Evolutionary conservation across 352 stramenopile genomes (phyloP).

Genomic region (Phytophthora crassamura): DNA sequence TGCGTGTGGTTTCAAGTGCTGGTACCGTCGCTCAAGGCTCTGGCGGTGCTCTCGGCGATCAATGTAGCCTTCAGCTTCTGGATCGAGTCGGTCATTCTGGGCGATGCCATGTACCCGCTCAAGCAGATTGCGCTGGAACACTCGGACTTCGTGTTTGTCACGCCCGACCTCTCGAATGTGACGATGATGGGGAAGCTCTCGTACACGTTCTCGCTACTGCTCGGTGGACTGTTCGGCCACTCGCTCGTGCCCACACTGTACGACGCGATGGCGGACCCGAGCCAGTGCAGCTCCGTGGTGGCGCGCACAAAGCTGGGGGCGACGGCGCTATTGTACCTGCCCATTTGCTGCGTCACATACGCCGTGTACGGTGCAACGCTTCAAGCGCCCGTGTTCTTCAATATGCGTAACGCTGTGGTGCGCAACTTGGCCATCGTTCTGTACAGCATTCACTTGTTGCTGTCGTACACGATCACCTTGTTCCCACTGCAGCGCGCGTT

Average conservation of each 20-base stretch:
- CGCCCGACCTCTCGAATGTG: slow-evolving; percentile 61
- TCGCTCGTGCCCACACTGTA: slow-evolving; percentile 80
- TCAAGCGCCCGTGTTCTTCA: slow-evolving; percentile 83
- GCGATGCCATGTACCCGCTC: slow-evolving; percentile 83
- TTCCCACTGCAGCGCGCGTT: slow-evolving; percentile 74
- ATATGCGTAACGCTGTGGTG: slow-evolving; percentile 80
- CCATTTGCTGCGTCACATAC: slow-evolving; percentile 80
- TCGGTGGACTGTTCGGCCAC: slow-evolving; percentile 74
- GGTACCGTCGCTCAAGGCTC: slow-evolving; percentile 61
- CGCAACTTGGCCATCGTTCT: slow-evolving; percentile 77
- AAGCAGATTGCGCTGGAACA: slow-evolving; percentile 75
- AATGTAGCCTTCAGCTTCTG: slow-evolving; percentile 85
- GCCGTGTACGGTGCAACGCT: slow-evolving; percentile 80
- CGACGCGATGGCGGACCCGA: slow-evolving; percentile 71
- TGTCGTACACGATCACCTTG: slow-evolving; percentile 75
- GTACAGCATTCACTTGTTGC: slow-evolving; percentile 76
- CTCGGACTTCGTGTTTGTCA: slow-evolving; percentile 70
- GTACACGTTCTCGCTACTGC: slow-evolving; percentile 75
- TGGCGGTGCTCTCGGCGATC: slow-evolving; percentile 67
- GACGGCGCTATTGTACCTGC: slow-evolving; percentile 67
- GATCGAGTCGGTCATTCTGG: slow-evolving; percentile 84
- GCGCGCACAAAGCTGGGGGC: slow-evolving; percentile 56
- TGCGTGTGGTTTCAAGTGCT: slow-evolving; percentile 77
- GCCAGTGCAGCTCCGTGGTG: slow-evolving; percentile 59
- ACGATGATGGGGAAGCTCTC: slow-evolving; percentile 66